Base-by-base conservation (phyloP, 257 asterid species). In the Primulina tabacum region DNA sequence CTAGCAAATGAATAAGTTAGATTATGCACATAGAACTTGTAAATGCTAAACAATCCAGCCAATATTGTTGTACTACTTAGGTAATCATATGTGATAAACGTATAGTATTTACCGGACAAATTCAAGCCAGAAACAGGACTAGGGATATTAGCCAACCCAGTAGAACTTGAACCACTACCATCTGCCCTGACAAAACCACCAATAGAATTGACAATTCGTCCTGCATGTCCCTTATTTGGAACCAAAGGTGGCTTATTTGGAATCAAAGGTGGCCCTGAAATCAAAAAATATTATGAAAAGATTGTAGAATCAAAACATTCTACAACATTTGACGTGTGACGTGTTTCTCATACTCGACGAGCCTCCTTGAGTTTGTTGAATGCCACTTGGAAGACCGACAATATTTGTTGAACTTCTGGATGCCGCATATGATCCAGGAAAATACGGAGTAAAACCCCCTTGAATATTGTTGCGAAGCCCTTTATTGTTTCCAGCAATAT, bases 321-420 rank as follows among this genome's bases (percentile, higher is more conserved):
- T 0, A 21, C 24, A 21, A 21, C 82, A 60, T 84, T 76, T 3
- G 93, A 80, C 83, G 73, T 88, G 88, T 68, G 88, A 75, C 38
- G 87, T 71, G 75, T 80, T 90, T 79, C 97, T 84, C 59, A 92
- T 93, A 76, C 75, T 89, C 58, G 95, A 79, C 65, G 82, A 79
- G 66, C 76, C 84, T 65, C 96, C 97, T 74, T 90, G 72, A 73
- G 89, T 81, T 82, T 88, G 96, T 75, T 84, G 97, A 73, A 88
- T 88, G 68, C 86, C 84, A 70, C 78, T 84, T 58, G 90, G 83
- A 75, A 87, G 88, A 75, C 88, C 87, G 52, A 82, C 80, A 69
- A 83, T 79, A 80, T 82, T 85, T 32, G 83, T 61, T 5, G 98
- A 83, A 29, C 32, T 29, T 30, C 33, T 30, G 2, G 33, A 30